Evolutionary conservation across 2,329 filamentous ascomycete species (phyloP).

Genomic region (Neonectria punicea): DNA sequence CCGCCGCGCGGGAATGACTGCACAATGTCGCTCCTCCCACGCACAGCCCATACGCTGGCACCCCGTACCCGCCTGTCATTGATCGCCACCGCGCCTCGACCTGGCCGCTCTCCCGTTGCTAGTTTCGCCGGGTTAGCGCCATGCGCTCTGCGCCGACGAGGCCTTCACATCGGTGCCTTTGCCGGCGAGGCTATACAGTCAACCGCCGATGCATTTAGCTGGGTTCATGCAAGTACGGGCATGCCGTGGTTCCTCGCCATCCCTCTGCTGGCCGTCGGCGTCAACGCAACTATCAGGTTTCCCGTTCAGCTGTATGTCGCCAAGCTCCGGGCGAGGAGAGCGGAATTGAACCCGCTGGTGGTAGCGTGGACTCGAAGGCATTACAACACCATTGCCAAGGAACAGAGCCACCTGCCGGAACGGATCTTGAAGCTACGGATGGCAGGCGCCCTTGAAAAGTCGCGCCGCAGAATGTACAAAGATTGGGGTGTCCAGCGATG

Average conservation of each 20-base stretch:
- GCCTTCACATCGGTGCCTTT: constrained; percentile 48
- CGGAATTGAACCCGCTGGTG: constrained; percentile 44
- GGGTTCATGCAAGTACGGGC: constrained; percentile 54
- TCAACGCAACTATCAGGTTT: constrained; percentile 58
- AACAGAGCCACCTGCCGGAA: constrained; percentile 26
- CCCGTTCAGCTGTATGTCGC: constrained; percentile 58
- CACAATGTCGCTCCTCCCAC: constrained; percentile 34
- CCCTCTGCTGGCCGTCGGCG: constrained; percentile 60
- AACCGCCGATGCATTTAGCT: constrained; percentile 56
- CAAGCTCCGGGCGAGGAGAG: constrained; percentile 45
- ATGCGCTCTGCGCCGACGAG: constrained; percentile 35
- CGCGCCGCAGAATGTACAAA: constrained; percentile 49
- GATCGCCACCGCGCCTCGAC: constrained; percentile 12
- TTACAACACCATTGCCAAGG: constrained; percentile 8
- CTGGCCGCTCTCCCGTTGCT: constrained; percentile 15
- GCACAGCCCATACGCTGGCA: constrained; percentile 22
- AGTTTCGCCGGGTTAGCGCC: constrained; percentile 6
- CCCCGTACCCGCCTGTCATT: constrained; percentile 26
- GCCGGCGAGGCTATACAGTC: constrained; percentile 49
- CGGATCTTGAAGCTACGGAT: constrained; percentile 40
- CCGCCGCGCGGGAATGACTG: constrained; percentile 19
- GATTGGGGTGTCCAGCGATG: constrained; percentile 58
- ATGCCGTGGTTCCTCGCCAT: constrained; percentile 66
- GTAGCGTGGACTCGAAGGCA: constrained; percentile 48
- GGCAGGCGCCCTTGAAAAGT: constrained; percentile 41